phyloP scores from a whole-genome alignment of 345 rosid genomes.

The Eucalyptus regnans region DNA sequence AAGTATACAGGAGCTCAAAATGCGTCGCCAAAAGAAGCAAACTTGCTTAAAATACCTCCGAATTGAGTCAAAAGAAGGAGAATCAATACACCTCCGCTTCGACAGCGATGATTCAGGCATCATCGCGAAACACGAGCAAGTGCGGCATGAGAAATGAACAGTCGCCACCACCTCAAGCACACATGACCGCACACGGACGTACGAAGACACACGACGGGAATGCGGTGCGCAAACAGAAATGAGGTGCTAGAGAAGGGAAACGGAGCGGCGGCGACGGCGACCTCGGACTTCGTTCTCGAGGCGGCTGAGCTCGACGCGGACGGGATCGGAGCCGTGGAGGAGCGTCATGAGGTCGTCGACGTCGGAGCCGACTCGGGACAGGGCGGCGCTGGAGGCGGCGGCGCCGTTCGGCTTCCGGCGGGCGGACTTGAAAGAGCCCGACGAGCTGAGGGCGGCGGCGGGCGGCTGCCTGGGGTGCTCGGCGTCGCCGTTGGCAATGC shows the following conservation, averaged over 20 bases:
- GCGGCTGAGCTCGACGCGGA: slow-evolving; percentile 38
- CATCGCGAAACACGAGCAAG: background rate
- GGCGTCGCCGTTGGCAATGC: slow-evolving; percentile 16
- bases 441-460: slow-evolving; percentile 1
- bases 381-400: background rate
- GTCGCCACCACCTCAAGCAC: background rate
- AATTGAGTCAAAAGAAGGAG: background rate
- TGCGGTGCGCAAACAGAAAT: background rate
- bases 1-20: background rate
- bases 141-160: background rate
- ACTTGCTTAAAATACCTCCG: background rate
- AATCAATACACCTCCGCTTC: background rate
- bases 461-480: background rate
- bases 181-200: background rate
- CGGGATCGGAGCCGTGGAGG: slow-evolving; percentile 46
- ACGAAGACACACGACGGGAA: background rate
- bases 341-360: slow-evolving; percentile 24
- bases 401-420: slow-evolving; percentile 16
- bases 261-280: background rate
- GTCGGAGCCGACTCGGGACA: slow-evolving; percentile 18
- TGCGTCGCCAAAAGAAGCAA: background rate
- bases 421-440: slow-evolving; percentile 27
- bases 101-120: background rate
- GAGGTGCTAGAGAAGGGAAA: background rate
- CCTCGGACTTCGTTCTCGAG: slow-evolving; percentile 39